These are phyloP conservation scores for Calamus simplicifolius DNA, from an alignment of 176 grass and related monocot genomes.

Conservation along the genomic window DNA sequence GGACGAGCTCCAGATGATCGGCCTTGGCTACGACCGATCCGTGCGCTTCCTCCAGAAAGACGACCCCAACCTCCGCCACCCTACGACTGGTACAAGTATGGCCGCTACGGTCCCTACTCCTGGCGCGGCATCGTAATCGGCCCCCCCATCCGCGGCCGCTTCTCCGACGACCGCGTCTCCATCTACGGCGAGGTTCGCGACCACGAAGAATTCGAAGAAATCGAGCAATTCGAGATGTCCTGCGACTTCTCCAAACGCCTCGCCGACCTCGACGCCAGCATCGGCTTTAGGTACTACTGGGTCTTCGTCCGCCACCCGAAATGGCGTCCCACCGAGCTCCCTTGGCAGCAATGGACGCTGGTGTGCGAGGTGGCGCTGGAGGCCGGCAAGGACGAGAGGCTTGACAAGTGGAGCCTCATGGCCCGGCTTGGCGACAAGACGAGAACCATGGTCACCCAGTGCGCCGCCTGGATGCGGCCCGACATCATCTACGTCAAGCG, in stretches of 20 bases:
- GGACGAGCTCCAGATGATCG: constrained; percentile 75
- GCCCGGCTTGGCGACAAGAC: constrained; percentile 57
- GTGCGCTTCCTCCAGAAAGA: constrained; percentile 88
- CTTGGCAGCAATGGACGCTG: constrained; percentile 87
- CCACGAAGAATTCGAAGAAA: constrained; percentile 74
- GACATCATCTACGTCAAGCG: constrained; percentile 85
- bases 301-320: constrained; percentile 81
- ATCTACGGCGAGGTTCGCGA: constrained; percentile 56
- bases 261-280: constrained; percentile 30
- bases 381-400: constrained; percentile 37
- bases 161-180: constrained; percentile 82
- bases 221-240: constrained; percentile 85
- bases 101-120: constrained; percentile 66
- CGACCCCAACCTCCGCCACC: constrained; percentile 75
- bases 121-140: constrained; percentile 95
- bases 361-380: constrained; percentile 71
- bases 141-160: constrained; percentile 79
- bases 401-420: constrained; percentile 93
- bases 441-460: constrained; percentile 55
- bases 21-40: constrained; percentile 81
- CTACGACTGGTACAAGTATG: constrained; percentile 96
- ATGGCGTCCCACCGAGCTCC: constrained; percentile 68
- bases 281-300: constrained; percentile 64
- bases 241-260: constrained; percentile 55
- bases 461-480: constrained; percentile 74